These are phyloP conservation scores for Triangularia verruculosa DNA, from an alignment of 2,329 filamentous ascomycete species.

Conservation along the genomic window DNA sequence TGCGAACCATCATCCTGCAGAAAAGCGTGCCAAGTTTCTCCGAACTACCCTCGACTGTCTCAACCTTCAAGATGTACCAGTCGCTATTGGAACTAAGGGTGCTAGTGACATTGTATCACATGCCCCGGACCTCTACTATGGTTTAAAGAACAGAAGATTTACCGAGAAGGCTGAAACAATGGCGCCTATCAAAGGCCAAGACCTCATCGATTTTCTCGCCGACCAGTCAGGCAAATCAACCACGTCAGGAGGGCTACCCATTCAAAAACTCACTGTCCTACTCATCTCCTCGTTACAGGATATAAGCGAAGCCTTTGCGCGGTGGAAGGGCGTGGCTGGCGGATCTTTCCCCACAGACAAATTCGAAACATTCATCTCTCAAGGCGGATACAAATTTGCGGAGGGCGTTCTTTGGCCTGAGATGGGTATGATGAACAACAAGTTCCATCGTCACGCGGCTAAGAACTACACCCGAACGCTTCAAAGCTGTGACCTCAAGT, in stretches of 20 bases:
- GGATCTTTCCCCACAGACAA: not conserved
- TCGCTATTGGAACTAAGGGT: conserved; percentile 13
- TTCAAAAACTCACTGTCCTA: conserved; percentile 14
- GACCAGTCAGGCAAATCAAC: not conserved
- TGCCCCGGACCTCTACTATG: conserved; percentile 8
- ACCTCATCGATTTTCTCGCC: conserved; percentile 2
- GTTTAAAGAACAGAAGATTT: conserved; percentile 20
- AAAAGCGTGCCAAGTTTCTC: conserved; percentile 16
- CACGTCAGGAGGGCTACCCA: not conserved
- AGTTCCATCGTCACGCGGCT: not conserved
- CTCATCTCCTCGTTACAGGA: conserved; percentile 20
- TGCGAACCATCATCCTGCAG: conserved; percentile 16
- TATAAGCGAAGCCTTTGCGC: conserved; percentile 17
- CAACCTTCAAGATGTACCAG: conserved; percentile 5
- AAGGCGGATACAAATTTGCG: conserved; percentile 17
- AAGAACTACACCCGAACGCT: conserved; percentile 10
- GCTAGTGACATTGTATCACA: not conserved
- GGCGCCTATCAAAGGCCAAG: not conserved
- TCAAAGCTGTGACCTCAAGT: not conserved
- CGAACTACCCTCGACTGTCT: conserved; percentile 16
- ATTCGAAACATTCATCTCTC: conserved; percentile 21
- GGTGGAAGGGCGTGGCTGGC: not conserved
- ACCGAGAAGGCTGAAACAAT: conserved; percentile 1
- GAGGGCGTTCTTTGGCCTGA: not conserved
- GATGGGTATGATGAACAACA: conserved; percentile 17